Percentiles rank a stretch among this genome's conserved stretches.
Conservation (phyloP, 2,329 filamentous ascomycete genomes). For the Phaeophleospora eucalypticola region DNA sequence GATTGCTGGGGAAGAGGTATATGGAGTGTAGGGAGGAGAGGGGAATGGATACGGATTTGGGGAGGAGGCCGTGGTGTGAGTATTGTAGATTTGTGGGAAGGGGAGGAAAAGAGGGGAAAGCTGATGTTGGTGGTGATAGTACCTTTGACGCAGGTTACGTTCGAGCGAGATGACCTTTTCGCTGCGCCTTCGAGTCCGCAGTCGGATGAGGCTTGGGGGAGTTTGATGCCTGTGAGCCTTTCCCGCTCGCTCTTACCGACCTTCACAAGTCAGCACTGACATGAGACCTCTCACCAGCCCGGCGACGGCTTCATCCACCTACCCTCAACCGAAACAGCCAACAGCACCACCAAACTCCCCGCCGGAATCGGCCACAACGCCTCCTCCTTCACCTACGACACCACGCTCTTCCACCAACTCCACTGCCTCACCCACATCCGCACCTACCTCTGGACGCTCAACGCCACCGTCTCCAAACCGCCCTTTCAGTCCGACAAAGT, state of each 20-base stretch:
- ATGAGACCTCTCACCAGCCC: constrained; percentile 12
- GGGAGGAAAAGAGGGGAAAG: no score
- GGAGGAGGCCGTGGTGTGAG: no score
- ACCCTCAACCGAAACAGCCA: constrained; percentile 23
- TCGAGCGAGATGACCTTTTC: constrained; percentile 26
- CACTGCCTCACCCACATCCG: constrained; percentile 34
- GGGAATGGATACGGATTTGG: no score
- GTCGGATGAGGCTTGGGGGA: constrained; percentile 28
- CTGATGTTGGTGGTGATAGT: no score
- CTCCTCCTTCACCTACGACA: constrained; percentile 34
- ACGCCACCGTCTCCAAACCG: constrained; percentile 60
- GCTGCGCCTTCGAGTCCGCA: constrained; percentile 20
- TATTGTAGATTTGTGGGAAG: no score
- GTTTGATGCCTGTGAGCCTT: constrained; percentile 23
- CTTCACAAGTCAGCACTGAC: constrained; percentile 1
- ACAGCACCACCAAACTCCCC: constrained; percentile 25
- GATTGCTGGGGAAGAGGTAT: no score
- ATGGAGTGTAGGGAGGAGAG: no score
- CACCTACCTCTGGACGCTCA: constrained; percentile 80
- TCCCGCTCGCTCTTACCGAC: not conserved
- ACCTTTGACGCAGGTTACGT: constrained; percentile 15
- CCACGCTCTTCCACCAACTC: constrained; percentile 35
- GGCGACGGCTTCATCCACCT: constrained; percentile 37
- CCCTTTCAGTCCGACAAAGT: constrained; percentile 15
- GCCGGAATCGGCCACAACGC: constrained; percentile 21